Evolutionary conservation across 257 asterid genomes (phyloP).

Genomic region (Perilla frutescens): DNA sequence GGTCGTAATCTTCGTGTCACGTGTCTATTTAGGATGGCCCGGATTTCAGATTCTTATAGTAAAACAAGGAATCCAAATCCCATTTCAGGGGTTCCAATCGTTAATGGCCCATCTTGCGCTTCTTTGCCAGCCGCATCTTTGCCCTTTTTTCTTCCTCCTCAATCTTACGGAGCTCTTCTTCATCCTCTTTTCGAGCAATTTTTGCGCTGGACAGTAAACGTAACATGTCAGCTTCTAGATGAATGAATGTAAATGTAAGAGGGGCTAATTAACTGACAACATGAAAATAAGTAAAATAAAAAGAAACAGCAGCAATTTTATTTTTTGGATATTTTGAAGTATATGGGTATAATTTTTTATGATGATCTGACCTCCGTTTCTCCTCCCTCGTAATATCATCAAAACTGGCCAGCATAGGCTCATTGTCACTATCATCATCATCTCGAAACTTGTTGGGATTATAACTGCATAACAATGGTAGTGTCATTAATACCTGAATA

Average conservation of each 20-base stretch:
- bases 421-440: conserved; percentile 61
- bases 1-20: no score
- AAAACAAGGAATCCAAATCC: not conserved
- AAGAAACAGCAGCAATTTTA: no score
- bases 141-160: conserved; percentile 84
- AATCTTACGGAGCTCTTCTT: conserved; percentile 65
- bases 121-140: conserved; percentile 62
- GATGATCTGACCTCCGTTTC: conserved; percentile 56
- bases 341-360: no score
- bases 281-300: no score
- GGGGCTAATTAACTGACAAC: no score
- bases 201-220: conserved; percentile 53
- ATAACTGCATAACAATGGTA: conserved; percentile 55
- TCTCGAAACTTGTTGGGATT: conserved; percentile 61
- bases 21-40: no score
- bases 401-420: conserved; percentile 72
- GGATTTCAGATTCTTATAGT: not conserved
- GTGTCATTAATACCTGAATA: not conserved
- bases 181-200: conserved; percentile 74
- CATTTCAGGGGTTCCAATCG: not conserved
- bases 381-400: conserved; percentile 75
- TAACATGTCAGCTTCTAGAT: not conserved
- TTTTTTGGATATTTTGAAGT: no score
- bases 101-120: conserved; percentile 52
- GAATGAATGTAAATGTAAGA: no score